Conservation (phyloP, 1,284 basidiomycete species). For the Microbotryum violaceum region DNA sequence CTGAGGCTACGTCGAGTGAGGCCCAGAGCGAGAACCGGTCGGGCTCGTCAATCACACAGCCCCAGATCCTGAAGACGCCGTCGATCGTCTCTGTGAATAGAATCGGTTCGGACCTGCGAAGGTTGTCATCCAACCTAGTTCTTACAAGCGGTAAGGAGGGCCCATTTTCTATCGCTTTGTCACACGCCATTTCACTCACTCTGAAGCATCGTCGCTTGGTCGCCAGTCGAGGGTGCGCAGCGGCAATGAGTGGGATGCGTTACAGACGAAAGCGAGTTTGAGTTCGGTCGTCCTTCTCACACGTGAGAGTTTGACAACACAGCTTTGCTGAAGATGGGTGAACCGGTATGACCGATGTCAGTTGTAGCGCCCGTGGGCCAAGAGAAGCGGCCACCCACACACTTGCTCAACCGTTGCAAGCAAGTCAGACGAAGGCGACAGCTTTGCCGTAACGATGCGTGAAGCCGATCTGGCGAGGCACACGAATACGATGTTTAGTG, state of each 20-base stretch:
- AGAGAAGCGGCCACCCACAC: background rate
- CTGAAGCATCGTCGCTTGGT: conserved; percentile 18
- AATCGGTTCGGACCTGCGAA: conserved; percentile 62
- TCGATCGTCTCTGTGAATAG: conserved; percentile 69
- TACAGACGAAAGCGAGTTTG: conserved; percentile 11
- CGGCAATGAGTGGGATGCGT: conserved; percentile 12
- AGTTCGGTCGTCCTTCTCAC: background rate
- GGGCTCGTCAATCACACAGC: conserved; percentile 78
- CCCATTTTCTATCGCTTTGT: conserved; percentile 35
- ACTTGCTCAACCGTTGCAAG: conserved; percentile 14
- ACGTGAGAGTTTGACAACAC: conserved; percentile 8
- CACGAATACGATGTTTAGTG: background rate
- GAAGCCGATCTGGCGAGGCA: background rate
- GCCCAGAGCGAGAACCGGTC: conserved; percentile 75
- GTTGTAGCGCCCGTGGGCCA: too few species aligned
- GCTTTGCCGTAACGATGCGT: background rate
- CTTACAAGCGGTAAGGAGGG: conserved; percentile 57
- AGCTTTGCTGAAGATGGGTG: conserved; percentile 6
- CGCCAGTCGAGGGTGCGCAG: conserved; percentile 17
- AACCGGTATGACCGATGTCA: too few species aligned
- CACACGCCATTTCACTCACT: conserved; percentile 9
- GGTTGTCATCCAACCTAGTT: conserved; percentile 64
- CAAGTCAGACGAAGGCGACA: conserved; percentile 13
- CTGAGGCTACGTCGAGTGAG: conserved; percentile 58
- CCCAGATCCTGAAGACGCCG: conserved; percentile 69